Conservation (phyloP, 208 protist species). For the Acanthamoeba rhysodes region DNA sequence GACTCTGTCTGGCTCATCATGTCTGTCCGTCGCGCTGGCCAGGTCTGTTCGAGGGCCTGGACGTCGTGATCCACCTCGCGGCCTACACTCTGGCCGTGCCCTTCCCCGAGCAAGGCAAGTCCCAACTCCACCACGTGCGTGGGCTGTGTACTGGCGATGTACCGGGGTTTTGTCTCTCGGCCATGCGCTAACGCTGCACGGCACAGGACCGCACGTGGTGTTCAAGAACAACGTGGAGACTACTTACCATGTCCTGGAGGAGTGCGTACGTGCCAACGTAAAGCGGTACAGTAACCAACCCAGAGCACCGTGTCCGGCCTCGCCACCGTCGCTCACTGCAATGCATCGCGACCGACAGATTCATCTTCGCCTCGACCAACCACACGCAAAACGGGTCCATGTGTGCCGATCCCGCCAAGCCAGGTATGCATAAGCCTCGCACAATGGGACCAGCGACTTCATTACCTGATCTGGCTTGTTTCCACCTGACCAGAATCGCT, state of each 20-base stretch:
- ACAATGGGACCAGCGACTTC: not conserved
- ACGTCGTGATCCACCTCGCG: conserved; percentile 17
- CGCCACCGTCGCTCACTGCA: not conserved
- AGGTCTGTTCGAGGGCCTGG: conserved; percentile 33
- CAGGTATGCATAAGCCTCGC: not conserved
- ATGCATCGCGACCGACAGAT: not conserved
- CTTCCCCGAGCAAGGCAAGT: conserved; percentile 21
- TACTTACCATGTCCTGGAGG: not conserved
- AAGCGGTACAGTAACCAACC: not conserved
- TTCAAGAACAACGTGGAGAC: conserved; percentile 48
- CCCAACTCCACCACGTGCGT: too few relatives aligned
- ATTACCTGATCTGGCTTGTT: not conserved
- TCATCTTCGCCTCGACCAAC: conserved; percentile 52
- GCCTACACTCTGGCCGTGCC: conserved; percentile 1
- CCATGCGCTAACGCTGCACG: not conserved
- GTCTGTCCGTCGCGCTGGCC: too few relatives aligned
- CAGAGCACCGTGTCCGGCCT: too few relatives aligned
- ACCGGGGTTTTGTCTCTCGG: too few relatives aligned
- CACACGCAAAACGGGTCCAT: conserved; percentile 38
- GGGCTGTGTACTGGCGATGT: too few relatives aligned
- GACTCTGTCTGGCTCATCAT: too few relatives aligned
- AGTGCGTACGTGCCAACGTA: not conserved
- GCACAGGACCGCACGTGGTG: conserved; percentile 17
- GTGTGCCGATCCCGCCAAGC: not conserved
- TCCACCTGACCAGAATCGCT: not conserved